Evolutionary conservation across 805 yeast genomes (phyloP).

Genomic region (Kodamaea restingae): DNA sequence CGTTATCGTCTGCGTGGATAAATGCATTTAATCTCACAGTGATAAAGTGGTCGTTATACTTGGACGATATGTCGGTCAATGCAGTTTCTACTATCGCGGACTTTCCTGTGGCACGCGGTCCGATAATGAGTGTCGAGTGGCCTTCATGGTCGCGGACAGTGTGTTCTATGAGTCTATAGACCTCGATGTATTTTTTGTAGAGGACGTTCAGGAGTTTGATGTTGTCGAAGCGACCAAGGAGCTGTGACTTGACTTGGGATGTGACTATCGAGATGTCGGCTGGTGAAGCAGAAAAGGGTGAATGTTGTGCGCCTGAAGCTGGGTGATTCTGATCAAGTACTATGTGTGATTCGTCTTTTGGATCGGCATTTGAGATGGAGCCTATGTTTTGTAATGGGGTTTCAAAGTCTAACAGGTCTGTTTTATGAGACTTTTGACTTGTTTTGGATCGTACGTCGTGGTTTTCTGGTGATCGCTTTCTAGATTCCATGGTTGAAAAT

Average conservation of each 20-base stretch:
- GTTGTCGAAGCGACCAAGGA: constrained; percentile 17
- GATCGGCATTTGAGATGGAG: too few species aligned
- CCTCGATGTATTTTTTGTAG: constrained; percentile 40
- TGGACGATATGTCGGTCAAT: constrained; percentile 38
- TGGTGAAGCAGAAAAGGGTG: too few species aligned
- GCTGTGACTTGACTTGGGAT: constrained; percentile 17
- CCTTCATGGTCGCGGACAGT: constrained; percentile 70
- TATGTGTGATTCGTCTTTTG: too few species aligned
- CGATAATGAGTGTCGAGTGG: constrained; percentile 74
- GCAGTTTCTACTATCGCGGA: constrained; percentile 59
- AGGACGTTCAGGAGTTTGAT: constrained; percentile 12
- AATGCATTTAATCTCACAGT: constrained; percentile 64
- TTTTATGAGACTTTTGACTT: too few species aligned
- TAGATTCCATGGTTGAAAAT: too few species aligned
- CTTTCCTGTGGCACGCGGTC: constrained; percentile 79
- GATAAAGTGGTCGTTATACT: constrained; percentile 51
- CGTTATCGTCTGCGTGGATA: constrained; percentile 67
- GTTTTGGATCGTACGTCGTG: too few species aligned
- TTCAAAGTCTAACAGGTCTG: too few species aligned
- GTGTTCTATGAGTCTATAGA: constrained; percentile 56
- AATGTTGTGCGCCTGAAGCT: too few species aligned
- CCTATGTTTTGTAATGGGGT: too few species aligned
- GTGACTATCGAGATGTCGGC: constrained; percentile 1
- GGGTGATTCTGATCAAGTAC: constrained; percentile 1
- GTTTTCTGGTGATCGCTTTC: too few species aligned